Evolutionary conservation across 257 asterid genomes (phyloP).

Genomic region (Solanum lycopersicoides): DNA sequence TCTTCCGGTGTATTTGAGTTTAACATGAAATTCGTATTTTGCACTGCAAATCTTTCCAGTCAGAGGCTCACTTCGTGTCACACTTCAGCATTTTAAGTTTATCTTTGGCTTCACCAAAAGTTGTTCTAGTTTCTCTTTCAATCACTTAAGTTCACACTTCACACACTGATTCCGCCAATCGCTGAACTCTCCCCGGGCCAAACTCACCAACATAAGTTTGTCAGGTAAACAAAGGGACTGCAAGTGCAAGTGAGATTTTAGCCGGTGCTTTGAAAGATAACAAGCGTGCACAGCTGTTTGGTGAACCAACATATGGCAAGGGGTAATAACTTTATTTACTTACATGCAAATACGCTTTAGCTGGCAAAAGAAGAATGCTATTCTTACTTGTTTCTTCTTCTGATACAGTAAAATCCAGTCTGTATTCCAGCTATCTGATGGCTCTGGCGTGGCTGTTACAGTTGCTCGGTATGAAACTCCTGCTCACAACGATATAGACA

Average conservation of each 20-base stretch:
- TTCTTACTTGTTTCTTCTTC: conserved; percentile 1
- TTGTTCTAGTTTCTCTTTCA: not conserved
- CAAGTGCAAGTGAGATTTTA: conserved; percentile 94
- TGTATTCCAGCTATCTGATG: conserved; percentile 90
- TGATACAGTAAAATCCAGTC: conserved; percentile 83
- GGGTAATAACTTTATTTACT: conserved; percentile 39
- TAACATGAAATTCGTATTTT: not conserved
- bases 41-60: not conserved
- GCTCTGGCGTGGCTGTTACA: conserved; percentile 93
- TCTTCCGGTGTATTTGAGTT: not conserved
- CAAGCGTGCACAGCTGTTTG: conserved; percentile 77
- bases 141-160: not conserved
- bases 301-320: conserved; percentile 95
- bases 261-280: conserved; percentile 97
- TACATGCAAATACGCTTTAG: not conserved
- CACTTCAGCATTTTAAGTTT: not conserved
- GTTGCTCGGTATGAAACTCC: conserved; percentile 98
- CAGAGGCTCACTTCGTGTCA: not conserved
- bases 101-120: not conserved
- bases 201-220: not conserved
- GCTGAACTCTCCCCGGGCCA: not conserved
- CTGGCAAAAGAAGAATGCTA: not conserved
- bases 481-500: conserved; percentile 81
- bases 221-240: conserved; percentile 97
- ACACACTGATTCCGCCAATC: not conserved